A percentile compares a stretch with the other conserved stretches of the same genome.
Conservation (phyloP, 2,329 filamentous ascomycete species). For the Coleophoma cylindrospora region DNA sequence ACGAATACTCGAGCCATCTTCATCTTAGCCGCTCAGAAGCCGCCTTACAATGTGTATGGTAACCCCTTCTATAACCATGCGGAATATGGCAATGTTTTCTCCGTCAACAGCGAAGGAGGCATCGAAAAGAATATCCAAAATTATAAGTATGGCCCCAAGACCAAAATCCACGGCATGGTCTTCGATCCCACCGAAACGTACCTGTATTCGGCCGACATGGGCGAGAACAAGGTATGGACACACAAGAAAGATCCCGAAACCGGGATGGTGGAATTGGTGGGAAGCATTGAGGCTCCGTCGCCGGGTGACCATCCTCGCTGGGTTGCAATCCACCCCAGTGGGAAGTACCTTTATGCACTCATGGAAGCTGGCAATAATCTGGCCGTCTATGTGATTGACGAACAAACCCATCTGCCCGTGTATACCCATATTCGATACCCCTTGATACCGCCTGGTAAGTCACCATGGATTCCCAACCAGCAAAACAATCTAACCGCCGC, state of each 20-base stretch:
- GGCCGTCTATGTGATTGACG: conserved; percentile 77
- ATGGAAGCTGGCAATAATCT: conserved; percentile 88
- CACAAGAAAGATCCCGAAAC: conserved; percentile 63
- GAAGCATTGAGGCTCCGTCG: conserved; percentile 66
- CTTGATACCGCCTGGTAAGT: conserved; percentile 68
- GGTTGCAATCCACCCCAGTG: conserved; percentile 78
- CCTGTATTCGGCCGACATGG: conserved; percentile 75
- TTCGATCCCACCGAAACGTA: conserved; percentile 70
- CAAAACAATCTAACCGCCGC: conserved; percentile 3
- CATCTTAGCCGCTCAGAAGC: conserved; percentile 70
- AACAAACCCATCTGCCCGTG: conserved; percentile 65
- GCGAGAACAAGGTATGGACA: conserved; percentile 77
- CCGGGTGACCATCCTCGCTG: conserved; percentile 77
- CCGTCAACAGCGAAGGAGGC: conserved; percentile 49
- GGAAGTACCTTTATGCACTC: conserved; percentile 75
- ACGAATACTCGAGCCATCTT: conserved; percentile 89
- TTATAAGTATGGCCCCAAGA: conserved; percentile 64
- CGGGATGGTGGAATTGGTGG: conserved; percentile 63
- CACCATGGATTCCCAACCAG: conserved; percentile 7
- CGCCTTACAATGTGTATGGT: conserved; percentile 79
- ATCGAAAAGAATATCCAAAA: conserved; percentile 64
- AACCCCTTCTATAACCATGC: conserved; percentile 89
- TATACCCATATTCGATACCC: conserved; percentile 76
- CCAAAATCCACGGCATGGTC: conserved; percentile 78
- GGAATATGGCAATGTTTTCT: conserved; percentile 75